Base-by-base conservation (phyloP, 768 basidiomycete species). In the Xerocomellus dryophilus region DNA sequence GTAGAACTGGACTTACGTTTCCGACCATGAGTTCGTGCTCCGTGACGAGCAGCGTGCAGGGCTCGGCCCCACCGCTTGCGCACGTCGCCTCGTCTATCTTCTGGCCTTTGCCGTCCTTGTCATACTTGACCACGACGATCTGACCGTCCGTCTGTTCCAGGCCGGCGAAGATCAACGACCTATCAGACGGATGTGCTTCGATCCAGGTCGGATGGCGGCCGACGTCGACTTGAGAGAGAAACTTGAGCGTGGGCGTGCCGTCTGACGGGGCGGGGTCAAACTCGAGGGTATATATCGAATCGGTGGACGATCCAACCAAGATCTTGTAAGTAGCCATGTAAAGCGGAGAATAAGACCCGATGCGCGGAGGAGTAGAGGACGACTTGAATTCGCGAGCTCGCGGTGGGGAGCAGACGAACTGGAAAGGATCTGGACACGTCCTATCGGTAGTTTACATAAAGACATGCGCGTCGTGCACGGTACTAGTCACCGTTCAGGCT, bases 121-220 rank as follows among this genome's bases (percentile, higher is more conserved):
- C 81, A 53, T 82, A 81, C 58, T 78, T 81, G 52, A 93, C 61
- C 14, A 79, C 83, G 7, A 84, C 64, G 23, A 85, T 75, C 66
- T 76, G 75, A 14, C 92, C 90, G n/a, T 87, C 80, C 0, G 75
- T 58, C 54, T 85, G 81, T 60, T 91, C 86, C 18, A 91, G 74
- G 0, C 78, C 84, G 11, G 88, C 73, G 61, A 85, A 85, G 31
- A 90, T 73, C 25, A 91, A 61, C 4, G 81, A 79, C 41, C 71
- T 74, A 56, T 86, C 79, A 0, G 64, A 68, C 0, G 84, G 83
- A 62, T 86, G 80, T 7, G 74, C 71, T 11, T 84, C 79, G 56
- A 94, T 76, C 91, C 91, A 93, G 6, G 89, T 90, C 1, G 90
- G 87, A 61, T 82, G 81, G 59, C 77, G 69, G 25, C 87, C 86